Base-by-base conservation (phyloP, 2,329 filamentous ascomycete genomes). In the Emmonsiellopsis sp. region DNA sequence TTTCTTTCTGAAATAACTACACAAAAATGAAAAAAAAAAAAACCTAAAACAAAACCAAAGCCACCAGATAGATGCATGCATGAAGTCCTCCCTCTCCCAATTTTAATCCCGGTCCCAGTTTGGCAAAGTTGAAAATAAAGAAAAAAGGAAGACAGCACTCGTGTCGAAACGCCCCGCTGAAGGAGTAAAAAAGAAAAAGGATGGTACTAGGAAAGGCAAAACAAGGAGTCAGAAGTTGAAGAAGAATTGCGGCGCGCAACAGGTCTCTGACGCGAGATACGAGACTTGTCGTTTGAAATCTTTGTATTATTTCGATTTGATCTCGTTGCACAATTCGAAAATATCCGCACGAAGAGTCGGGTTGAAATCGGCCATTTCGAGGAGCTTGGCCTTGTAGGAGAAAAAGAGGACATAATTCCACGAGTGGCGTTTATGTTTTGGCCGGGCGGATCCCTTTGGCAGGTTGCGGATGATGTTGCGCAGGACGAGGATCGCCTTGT, bases 401-500 rank as follows among this genome's bases (percentile, higher is more conserved):
- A 70, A 53, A 54, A 72, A 73, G 31, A 68, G 64, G 5, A 67
- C 65, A 47, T 70, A 67, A 57, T 69, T 47, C 56, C 52, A 54
- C 10, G 53, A 56, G 13, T 56, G 39, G 10, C 17, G 42, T 5
- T 48, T 53, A 47, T 51, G 31, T n/a, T 40, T 40, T 13, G 49
- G 53, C 11, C 51, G 46, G 3, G 36, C 53, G 42, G 50, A 48
- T 37, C 64, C 64, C 48, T 63, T 64, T 0, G 71, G 70, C 3
- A 74, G 62, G 55, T 73, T 72, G 8, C 70, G 62, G 8, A 73
- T 70, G 32, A 77, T 63, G 49, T 77, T 77, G 42, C 74, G 70
- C 58, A 77, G 57, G 2, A 77, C 68, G 45, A 77, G 61, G 6
- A 71, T 67, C 32, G 73, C 71, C 58, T 74, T 74, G 61, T 74